These are phyloP conservation scores for Brasenia schreberi DNA, from an alignment of 164 flowering plant species.

Conservation along the genomic window DNA sequence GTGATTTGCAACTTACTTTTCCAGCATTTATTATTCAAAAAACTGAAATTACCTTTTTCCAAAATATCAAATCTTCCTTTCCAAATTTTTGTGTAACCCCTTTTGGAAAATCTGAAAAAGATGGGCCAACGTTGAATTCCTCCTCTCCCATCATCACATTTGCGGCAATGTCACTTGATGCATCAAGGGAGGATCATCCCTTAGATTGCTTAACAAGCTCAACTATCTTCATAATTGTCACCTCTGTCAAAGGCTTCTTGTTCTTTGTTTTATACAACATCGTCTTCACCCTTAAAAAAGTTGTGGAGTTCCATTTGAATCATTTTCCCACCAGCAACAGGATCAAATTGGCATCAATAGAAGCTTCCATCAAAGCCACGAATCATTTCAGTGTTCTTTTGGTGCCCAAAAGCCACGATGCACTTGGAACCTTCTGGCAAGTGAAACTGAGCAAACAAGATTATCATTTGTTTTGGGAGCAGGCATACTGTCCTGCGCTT, in stretches of 20 bases:
- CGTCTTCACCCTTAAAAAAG: constrained; percentile 31
- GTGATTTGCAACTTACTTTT: no score
- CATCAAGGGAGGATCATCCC: constrained; percentile 68
- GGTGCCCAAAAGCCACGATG: constrained; percentile 83
- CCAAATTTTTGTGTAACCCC: no score
- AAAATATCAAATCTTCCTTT: no score
- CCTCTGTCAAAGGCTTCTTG: no score
- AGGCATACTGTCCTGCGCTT: constrained; percentile 22
- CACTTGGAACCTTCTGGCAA: constrained; percentile 72
- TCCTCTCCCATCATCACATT: constrained; percentile 71
- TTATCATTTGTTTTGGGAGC: constrained; percentile 19
- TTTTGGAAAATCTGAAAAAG: no score
- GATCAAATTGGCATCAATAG: constrained; percentile 47
- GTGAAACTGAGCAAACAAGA: constrained; percentile 70
- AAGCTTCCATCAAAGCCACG: constrained; percentile 93
- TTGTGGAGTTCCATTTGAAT: constrained; percentile 45
- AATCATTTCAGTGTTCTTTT: constrained; percentile 78
- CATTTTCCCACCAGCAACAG: constrained; percentile 56
- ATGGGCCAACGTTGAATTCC: no score
- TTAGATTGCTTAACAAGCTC: constrained; percentile 88
- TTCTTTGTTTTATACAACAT: no score
- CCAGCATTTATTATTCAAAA: no score
- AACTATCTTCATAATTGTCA: no score
- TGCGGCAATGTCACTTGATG: constrained; percentile 41
- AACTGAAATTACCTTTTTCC: no score